Base-by-base conservation (phyloP, 805 yeast genomes). In the Myxozyma nipponensis region DNA sequence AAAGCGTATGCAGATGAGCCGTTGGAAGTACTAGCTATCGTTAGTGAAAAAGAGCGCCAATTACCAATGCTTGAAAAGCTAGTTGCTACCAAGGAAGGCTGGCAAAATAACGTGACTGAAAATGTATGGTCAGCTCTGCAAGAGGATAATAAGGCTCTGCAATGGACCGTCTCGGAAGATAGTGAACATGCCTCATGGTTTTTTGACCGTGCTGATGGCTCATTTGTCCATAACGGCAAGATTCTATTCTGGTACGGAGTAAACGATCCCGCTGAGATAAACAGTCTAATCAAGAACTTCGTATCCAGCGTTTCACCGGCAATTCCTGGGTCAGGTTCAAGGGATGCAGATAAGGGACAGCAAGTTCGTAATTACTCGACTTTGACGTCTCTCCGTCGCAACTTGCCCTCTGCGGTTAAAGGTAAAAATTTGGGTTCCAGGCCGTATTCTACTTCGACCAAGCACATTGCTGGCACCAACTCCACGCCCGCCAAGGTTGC, bases 101-200 rank as follows among this genome's bases (percentile, higher is more conserved):
- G 99, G 99, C 83, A 91, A 66, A 93, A 93, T 73, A 91, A 91
- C 59, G 96, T 93, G 48, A 85, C 96, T 51, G 99, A 93, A 66
- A 91, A 90, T 69, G 84, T 93, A 46, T 93, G 95, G 79, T 78
- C 76, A 47, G 81, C 95, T 15, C 77, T 93, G 62, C 81, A 76
- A 62, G 83, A 82, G 61, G 95, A 90, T 65, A 84, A 79, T 69
- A 61, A 75, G 30, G 69, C 82, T 4, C 75, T 93, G 62, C 89
- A 82, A 69, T 93, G 98, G 98, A 77, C 82, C 42, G 91, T 88
- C 42, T 77, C 81, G 61, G 98, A 93, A 69, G 90, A 85, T 63
- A 96, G 90, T 68, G 81, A 89, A 52, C 90, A 91, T 67, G 78
- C 91, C 56, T 73, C 91, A 32, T 93, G 96, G 95, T 87, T 82